Evolutionary conservation across 2,329 filamentous ascomycete species (phyloP).

Genomic region (Cercospora zeina): DNA sequence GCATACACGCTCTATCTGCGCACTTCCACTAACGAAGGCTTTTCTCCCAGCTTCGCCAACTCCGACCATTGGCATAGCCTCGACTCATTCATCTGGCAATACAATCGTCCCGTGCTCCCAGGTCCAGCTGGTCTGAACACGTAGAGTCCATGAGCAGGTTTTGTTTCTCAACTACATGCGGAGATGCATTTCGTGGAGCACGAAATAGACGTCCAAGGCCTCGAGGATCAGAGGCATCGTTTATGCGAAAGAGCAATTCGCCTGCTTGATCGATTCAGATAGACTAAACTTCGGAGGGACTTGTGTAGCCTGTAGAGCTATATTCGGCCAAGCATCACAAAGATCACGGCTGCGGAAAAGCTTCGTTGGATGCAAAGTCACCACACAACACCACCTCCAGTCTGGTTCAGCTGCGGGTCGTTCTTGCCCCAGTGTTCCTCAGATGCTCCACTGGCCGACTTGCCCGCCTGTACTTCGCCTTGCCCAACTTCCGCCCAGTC

Average conservation of each 20-base stretch:
- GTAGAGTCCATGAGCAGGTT: background rate
- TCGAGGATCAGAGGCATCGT: too few relatives aligned
- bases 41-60: slow-evolving; percentile 33
- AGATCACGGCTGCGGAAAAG: background rate
- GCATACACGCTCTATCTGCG: background rate
- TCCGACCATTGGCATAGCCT: slow-evolving; percentile 33
- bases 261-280: background rate
- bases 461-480: slow-evolving; percentile 9
- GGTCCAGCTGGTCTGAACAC: slow-evolving; percentile 21
- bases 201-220: too few relatives aligned
- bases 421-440: slow-evolving; percentile 2
- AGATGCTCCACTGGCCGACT: background rate
- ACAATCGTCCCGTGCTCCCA: slow-evolving; percentile 28
- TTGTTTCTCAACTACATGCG: background rate
- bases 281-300: background rate
- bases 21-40: slow-evolving; percentile 20
- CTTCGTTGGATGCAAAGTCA: background rate
- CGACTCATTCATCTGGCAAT: slow-evolving; percentile 32
- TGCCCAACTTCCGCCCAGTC: slow-evolving; percentile 18
- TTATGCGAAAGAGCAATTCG: too few relatives aligned
- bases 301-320: background rate
- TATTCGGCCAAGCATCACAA: background rate
- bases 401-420: slow-evolving; percentile 18
- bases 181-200: too few relatives aligned
- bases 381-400: slow-evolving; percentile 15